phyloP scores from a whole-genome alignment of 345 rosid species.

The Lepidium africanum region DNA sequence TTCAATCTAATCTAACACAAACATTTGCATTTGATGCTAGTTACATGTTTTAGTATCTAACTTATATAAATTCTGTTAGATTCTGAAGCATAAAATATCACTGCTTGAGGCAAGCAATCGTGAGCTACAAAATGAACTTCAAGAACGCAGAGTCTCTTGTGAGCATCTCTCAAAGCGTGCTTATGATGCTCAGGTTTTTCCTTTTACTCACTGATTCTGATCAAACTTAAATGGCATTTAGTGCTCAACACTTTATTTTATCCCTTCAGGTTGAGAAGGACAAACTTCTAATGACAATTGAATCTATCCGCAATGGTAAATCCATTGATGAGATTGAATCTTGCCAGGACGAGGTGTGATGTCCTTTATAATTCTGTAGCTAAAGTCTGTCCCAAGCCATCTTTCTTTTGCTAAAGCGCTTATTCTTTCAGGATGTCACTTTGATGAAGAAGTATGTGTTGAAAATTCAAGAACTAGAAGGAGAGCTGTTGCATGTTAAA shows the following conservation, averaged over 20 bases:
- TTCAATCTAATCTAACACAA: not conserved
- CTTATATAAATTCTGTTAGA: slow-evolving; percentile 31
- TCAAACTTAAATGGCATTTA: slow-evolving; percentile 5
- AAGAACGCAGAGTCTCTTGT: slow-evolving; percentile 54
- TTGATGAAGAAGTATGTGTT: slow-evolving; percentile 62
- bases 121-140: slow-evolving; percentile 72
- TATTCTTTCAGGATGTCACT: slow-evolving; percentile 51
- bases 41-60: slow-evolving; percentile 3
- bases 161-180: slow-evolving; percentile 76
- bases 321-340: slow-evolving; percentile 84
- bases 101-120: slow-evolving; percentile 82
- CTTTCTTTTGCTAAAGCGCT: not conserved
- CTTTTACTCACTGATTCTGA: not conserved
- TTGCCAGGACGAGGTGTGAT: slow-evolving; percentile 43
- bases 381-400: not conserved
- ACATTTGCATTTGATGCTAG: not conserved
- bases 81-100: slow-evolving; percentile 74
- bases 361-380: not conserved
- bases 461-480: slow-evolving; percentile 89
- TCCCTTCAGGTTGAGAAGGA: slow-evolving; percentile 75
- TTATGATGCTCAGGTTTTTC: slow-evolving; percentile 73
- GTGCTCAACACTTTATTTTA: not conserved
- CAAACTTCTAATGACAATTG: slow-evolving; percentile 68
- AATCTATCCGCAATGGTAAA: slow-evolving; percentile 73
- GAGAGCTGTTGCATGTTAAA: slow-evolving; percentile 58